phyloP scores from a whole-genome alignment of 306 rosid species.

The Sphenostylis stenocarpa region DNA sequence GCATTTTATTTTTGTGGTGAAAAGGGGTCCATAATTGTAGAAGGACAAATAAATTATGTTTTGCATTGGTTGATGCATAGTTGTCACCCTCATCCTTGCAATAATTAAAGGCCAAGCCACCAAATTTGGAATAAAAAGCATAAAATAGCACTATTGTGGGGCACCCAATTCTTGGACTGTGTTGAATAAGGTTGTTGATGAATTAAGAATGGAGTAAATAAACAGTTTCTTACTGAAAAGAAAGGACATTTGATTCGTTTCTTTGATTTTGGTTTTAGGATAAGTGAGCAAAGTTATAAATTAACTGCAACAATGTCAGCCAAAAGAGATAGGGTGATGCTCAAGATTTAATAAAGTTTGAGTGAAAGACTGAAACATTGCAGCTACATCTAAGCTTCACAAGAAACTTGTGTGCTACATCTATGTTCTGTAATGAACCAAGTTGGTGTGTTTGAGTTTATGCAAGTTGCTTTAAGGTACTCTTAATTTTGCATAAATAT shows the following conservation, averaged over 20 bases:
- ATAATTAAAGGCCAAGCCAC: constrained; percentile 22
- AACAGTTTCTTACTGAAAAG: constrained; percentile 11
- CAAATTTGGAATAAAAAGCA: constrained; percentile 40
- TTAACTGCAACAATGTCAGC: constrained; percentile 40
- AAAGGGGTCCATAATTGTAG: constrained; percentile 19
- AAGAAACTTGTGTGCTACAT: constrained; percentile 6
- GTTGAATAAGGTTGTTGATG: constrained; percentile 19
- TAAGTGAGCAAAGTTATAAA: constrained; percentile 32
- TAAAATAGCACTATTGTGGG: constrained; percentile 26
- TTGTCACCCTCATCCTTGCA: constrained; percentile 36
- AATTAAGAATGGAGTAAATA: background rate
- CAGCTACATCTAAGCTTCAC: background rate
- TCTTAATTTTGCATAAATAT: too few relatives aligned
- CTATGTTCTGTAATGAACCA: background rate
- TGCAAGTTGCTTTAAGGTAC: background rate
- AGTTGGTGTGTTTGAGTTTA: background rate
- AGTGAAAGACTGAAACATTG: constrained; percentile 19
- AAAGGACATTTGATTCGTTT: constrained; percentile 41
- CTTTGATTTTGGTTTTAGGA: constrained; percentile 42
- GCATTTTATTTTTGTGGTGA: background rate
- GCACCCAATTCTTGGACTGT: background rate
- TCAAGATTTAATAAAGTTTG: constrained; percentile 36
- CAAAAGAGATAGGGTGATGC: constrained; percentile 23
- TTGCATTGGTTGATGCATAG: constrained; percentile 35
- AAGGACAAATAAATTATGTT: constrained; percentile 7